Evolutionary conservation across 2,329 filamentous ascomycete species (phyloP).

Genomic region (Hymenoscyphus linearis): DNA sequence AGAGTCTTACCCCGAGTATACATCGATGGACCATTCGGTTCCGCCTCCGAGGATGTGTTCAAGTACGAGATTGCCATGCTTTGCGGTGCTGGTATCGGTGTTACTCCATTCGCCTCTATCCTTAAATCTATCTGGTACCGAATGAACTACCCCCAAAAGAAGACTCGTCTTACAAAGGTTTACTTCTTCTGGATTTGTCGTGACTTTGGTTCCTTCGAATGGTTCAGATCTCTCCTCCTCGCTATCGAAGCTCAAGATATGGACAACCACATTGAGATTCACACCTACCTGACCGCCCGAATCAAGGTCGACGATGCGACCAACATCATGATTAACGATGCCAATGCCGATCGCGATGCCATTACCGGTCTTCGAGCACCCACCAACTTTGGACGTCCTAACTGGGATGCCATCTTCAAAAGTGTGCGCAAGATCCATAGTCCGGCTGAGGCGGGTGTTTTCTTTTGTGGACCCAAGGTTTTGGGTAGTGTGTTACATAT

Average conservation of each 20-base stretch:
- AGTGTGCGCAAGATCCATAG: slow-evolving; percentile 74
- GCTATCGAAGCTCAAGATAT: slow-evolving; percentile 84
- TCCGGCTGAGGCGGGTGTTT: slow-evolving; percentile 69
- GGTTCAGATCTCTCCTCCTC: slow-evolving; percentile 78
- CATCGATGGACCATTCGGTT: slow-evolving; percentile 80
- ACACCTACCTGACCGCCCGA: slow-evolving; percentile 82
- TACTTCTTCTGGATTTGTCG: slow-evolving; percentile 93
- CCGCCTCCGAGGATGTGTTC: slow-evolving; percentile 83
- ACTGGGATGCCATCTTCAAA: slow-evolving; percentile 88
- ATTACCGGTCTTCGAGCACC: slow-evolving; percentile 78
- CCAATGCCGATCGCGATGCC: slow-evolving; percentile 75
- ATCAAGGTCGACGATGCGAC: slow-evolving; percentile 82
- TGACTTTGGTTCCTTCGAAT: slow-evolving; percentile 84
- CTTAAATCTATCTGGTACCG: slow-evolving; percentile 91
- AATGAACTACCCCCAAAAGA: slow-evolving; percentile 80
- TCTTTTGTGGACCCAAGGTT: slow-evolving; percentile 82
- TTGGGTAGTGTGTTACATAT: slow-evolving; percentile 72
- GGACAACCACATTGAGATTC: slow-evolving; percentile 80
- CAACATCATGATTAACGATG: slow-evolving; percentile 91
- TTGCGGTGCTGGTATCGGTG: slow-evolving; percentile 78
- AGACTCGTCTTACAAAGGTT: slow-evolving; percentile 75
- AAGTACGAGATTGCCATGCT: slow-evolving; percentile 78
- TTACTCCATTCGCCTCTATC: slow-evolving; percentile 82
- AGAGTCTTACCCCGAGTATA: slow-evolving; percentile 75
- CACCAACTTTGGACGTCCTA: slow-evolving; percentile 80